Conservation (phyloP, 2,329 filamentous ascomycete genomes). For the Trichoderma sp. region DNA sequence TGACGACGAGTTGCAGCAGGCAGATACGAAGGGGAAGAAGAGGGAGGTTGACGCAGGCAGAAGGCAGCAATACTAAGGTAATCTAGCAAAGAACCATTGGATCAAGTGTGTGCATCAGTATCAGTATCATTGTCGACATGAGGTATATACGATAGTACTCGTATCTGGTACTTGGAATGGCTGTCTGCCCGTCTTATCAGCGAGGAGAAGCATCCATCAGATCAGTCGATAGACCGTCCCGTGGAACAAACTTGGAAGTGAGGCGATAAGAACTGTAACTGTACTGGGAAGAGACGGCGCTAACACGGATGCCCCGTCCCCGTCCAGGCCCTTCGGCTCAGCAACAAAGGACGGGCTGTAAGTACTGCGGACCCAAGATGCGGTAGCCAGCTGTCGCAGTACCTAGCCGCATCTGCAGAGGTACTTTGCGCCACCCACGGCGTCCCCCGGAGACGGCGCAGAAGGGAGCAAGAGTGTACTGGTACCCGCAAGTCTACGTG, state of each 20-base stretch:
- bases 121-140: too few relatives aligned
- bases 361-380: background rate
- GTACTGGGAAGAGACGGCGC: background rate
- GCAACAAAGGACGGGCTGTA: background rate
- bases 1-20: background rate
- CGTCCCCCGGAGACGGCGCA: background rate
- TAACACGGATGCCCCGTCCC: background rate
- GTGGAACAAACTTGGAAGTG: background rate
- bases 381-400: background rate
- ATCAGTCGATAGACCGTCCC: background rate
- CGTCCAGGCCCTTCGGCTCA: background rate
- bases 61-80: background rate
- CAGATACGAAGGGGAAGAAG: background rate
- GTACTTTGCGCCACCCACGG: background rate
- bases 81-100: too few relatives aligned
- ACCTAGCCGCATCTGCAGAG: background rate
- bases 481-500: background rate
- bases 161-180: background rate
- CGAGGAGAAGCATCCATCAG: background rate
- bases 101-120: too few relatives aligned
- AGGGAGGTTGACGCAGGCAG: background rate
- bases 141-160: background rate
- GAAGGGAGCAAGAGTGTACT: background rate
- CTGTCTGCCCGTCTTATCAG: background rate
- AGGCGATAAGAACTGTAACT: constrained; percentile 5